Evolutionary conservation across 345 rosid genomes (phyloP), one percentile per base, ranked within the genome.

Genomic region (Carallia pectinifolia): DNA sequence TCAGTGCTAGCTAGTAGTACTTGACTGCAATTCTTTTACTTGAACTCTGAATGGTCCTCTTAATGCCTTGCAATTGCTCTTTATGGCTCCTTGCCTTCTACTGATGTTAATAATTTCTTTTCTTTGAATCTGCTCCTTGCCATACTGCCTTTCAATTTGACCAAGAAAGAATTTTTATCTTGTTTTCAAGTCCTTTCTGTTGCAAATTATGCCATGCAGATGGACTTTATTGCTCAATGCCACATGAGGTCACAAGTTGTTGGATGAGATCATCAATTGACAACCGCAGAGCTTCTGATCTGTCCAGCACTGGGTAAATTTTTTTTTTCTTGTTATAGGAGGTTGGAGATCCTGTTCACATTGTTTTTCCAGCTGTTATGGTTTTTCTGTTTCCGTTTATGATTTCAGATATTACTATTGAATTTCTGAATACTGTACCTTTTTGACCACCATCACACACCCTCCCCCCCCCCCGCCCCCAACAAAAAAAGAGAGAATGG

Each of bases 181-280:
- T 44, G 79, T 58, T 66, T 76, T 68, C 82, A 89, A 97, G 93
- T 76, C 66, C 86, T 81, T 83, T 85, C 55, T 75, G 64, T 70
- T 86, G 88, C 68, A 89, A 89, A 74, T 79, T 79, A 63, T 83
- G 89, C 64, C 85, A 80, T 64, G 61, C 82, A 2, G 97, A 91
- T 82, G 91, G 80, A 6, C 58, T 77, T 68, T 75, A 69, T 60
- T 84, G 92, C 76, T 85, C 89, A 53, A 76, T 87, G n/a, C 80
- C 92, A 50, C 74, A 71, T 80, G 88, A 88, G 71, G 76, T 83
- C 69, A 62, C 74, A 66, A 67, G 70, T 61, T 61, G 69, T 64
- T 68, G 83, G 85, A 72, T 83, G 48, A 89, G 77, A 67, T 83
- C 81, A 71, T 68, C 84, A 6, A 76, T 81, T 75, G 94, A 87